A percentile compares a stretch with the other conserved stretches of the same genome.
These are phyloP conservation scores for Naumovozyma dairenensis DNA, from an alignment of 805 yeast genomes.

Conservation along the genomic window DNA sequence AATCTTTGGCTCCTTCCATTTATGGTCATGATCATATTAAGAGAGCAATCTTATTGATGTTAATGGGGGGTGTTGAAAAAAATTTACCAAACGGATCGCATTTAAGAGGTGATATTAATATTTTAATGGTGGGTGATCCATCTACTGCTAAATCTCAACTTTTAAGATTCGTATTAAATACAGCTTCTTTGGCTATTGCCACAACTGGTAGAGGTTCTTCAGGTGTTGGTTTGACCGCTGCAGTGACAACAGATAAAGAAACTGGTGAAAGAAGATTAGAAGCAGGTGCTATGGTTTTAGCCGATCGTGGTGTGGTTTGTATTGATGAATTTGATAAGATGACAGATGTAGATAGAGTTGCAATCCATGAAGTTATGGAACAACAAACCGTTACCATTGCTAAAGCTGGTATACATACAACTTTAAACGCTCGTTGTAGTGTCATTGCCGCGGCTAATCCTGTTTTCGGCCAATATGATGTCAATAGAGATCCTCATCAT, in stretches of 20 bases:
- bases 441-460: slow-evolving; percentile 98
- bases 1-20: slow-evolving; percentile 90
- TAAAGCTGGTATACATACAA: slow-evolving; percentile 95
- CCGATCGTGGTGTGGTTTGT: slow-evolving; percentile 95
- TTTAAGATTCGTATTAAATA: slow-evolving; percentile 84
- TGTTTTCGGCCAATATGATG: slow-evolving; percentile 91
- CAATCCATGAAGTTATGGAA: slow-evolving; percentile 99
- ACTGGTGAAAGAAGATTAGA: slow-evolving; percentile 94
- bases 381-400: slow-evolving; percentile 98
- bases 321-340: slow-evolving; percentile 98
- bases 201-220: slow-evolving; percentile 99
- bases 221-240: slow-evolving; percentile 98
- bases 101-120: slow-evolving; percentile 93
- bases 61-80: slow-evolving; percentile 90
- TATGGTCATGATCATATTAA: slow-evolving; percentile 89
- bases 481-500: slow-evolving; percentile 90
- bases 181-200: slow-evolving; percentile 92
- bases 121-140: slow-evolving; percentile 97
- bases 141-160: slow-evolving; percentile 97
- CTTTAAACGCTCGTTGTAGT: slow-evolving; percentile 91
- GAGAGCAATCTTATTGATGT: slow-evolving; percentile 80
- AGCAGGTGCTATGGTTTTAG: slow-evolving; percentile 99
- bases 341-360: slow-evolving; percentile 94
- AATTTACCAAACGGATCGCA: slow-evolving; percentile 92
- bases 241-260: slow-evolving; percentile 91